A percentile compares a stretch with the other conserved stretches of the same genome.
These are phyloP conservation scores for Vachellia pachyceras DNA, from an alignment of 306 rosid species.

Conservation along the genomic window DNA sequence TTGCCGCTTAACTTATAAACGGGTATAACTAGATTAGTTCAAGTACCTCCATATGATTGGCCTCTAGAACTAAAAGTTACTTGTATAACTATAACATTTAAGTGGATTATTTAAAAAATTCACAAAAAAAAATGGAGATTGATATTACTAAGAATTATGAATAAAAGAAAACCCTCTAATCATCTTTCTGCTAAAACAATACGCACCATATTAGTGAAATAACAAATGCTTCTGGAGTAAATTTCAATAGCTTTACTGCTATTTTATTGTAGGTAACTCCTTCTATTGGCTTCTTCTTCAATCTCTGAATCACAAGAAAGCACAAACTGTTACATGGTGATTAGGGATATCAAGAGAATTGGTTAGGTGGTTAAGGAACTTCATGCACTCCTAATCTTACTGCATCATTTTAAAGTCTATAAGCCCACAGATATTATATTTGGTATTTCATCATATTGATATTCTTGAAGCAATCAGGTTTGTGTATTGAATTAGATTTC, in stretches of 20 bases:
- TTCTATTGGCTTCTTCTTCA: slow-evolving; percentile 22
- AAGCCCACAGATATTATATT: background rate
- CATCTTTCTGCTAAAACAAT: background rate
- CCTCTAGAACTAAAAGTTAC: background rate
- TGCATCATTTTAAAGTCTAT: background rate
- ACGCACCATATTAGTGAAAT: background rate
- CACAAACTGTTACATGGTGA: background rate
- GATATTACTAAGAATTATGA: slow-evolving; percentile 1
- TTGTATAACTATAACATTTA: background rate
- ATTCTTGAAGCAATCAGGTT: background rate
- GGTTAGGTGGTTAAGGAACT: background rate
- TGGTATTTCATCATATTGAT: background rate
- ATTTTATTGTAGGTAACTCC: slow-evolving; percentile 46
- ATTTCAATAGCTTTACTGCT: slow-evolving; percentile 29
- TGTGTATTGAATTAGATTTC: background rate
- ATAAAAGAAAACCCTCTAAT: background rate
- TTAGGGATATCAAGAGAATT: background rate
- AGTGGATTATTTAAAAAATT: background rate
- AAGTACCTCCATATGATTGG: background rate
- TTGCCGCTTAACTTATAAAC: background rate
- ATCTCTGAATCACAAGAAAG: slow-evolving; percentile 37
- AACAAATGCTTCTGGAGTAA: slow-evolving; percentile 18
- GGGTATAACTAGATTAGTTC: background rate
- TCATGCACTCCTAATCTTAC: background rate
- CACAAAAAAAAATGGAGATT: background rate